Evolutionary conservation across 345 rosid species (phyloP), one percentile per base, ranked within the genome.

Genomic region (Noccaea caerulescens): DNA sequence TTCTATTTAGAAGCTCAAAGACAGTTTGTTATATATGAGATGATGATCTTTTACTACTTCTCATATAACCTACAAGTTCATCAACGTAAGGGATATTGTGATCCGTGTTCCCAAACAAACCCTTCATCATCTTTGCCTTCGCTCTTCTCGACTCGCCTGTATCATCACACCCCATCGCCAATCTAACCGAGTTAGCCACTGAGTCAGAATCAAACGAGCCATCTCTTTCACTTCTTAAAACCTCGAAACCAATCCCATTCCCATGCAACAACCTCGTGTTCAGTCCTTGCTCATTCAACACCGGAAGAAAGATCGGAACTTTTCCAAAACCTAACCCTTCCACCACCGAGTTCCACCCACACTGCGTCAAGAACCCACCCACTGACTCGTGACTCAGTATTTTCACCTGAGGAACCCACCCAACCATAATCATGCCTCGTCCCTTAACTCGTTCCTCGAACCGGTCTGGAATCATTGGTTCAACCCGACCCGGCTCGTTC

Each of bases 331-430:
- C 66, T 32, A 84, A 63, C 8, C 80, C 83, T 58, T 84, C 88
- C 10, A 84, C 77, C 8, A 79, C 63, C 4, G 84, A 84, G 64
- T 75, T 79, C 79, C 80, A 84, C 1, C 84, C 86, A 27, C 77
- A 79, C 4, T 84, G 86, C 8, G 84, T 80, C 67, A 84, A 45
- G 34, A 80, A 82, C 18, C 80, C 79, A 0, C 84, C 84, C 4
- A 80, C 79, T 11, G 84, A 78, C 10, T 62, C 76, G 45, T 83
- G 86, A 23, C 75, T 63, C 30, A 83, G 56, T 34, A 80, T 78
- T 53, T 56, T 73, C 23, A 72, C 66, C 30, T 80, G 86, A 0
- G 82, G 79, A 12, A 82, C 82, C 86, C 86, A 80, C 0, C 75
- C 74, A 11, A 37, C 62, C 16, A 73, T 69, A 46, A 78, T 43